Evolutionary conservation across 805 yeast genomes (phyloP), one percentile per base, ranked within the genome.

Genomic region (Nakazawaea ernobii): DNA sequence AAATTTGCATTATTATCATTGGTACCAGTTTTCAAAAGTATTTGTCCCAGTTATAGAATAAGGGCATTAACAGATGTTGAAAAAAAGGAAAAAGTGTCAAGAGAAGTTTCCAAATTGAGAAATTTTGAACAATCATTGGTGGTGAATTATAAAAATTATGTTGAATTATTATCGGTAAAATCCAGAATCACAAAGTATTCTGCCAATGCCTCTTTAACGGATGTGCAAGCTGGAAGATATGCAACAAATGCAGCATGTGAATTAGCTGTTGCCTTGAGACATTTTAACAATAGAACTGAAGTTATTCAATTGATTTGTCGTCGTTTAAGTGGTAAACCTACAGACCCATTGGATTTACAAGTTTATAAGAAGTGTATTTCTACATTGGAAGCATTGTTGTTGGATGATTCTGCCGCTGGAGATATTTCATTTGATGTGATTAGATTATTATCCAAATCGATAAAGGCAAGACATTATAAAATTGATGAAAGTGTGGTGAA

Each of bases 31-130:
- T 88, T 88, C 73, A 88, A 87, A 56, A 77, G 84, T 48, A 77
- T 94, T 41, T 82, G 94, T 1, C 99, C 99, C 1, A 84, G 94
- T 7, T 92, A 92, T 65, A 77, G 82, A 51, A 89, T 92, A 45
- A 75, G 96, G 60, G 85, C 95, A 2, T 70, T 94, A 45, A 74
- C 89, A 2, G 97, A 89, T 14, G 65, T 78, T 0, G 98, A 92
- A 63, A 80, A 80, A 62, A 76, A 79, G 51, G 96, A 89, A 57
- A 87, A 81, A 56, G 95, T 89, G 4, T 70, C 91, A 11, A 86
- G 76, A 59, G 99, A 94, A 17, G 85, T 94, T 32, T 84, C 86
- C 14, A 79, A 75, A 57, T 63, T 86, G 55, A 77, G 99, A 60
- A 74, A 72, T 51, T 90, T 85, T 63, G 99, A 92, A 65, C 94